phyloP scores from a whole-genome alignment of 176 grass and related monocot genomes.

The Oryza australiensis region DNA sequence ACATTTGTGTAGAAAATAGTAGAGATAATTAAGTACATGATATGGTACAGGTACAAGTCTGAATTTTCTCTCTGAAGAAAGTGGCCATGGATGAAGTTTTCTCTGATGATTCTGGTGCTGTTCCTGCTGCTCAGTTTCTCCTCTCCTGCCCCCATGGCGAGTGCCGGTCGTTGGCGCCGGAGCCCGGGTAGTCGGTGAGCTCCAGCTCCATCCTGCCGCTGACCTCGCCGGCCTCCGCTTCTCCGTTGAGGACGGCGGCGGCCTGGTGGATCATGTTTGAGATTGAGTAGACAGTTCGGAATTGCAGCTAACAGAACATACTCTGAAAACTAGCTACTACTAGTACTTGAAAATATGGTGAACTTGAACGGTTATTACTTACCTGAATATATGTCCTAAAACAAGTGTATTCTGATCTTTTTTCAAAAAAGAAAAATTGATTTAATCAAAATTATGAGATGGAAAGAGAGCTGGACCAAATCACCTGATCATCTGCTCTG shows the following conservation, averaged over 20 bases:
- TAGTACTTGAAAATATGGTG: background rate
- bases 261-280: conserved; percentile 10
- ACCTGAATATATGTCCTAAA: background rate
- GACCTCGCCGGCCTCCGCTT: background rate
- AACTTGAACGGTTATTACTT: background rate
- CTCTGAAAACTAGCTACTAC: background rate
- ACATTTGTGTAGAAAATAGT: background rate
- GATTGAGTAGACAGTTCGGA: background rate
- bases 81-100: background rate
- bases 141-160: conserved; percentile 46
- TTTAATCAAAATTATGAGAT: background rate
- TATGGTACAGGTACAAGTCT: background rate
- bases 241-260: background rate
- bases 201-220: conserved; percentile 26
- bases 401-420: background rate
- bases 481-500: conserved; percentile 22
- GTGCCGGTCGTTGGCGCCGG: conserved; percentile 68
- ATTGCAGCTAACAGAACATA: background rate
- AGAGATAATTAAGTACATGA: background rate
- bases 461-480: background rate
- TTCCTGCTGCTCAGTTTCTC: conserved; percentile 21
- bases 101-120: background rate
- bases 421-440: background rate
- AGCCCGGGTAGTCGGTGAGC: conserved; percentile 63
- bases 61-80: background rate